Evolutionary conservation across 495 filamentous ascomycete genomes (phyloP).

Genomic region (Penicillium malachiteum): DNA sequence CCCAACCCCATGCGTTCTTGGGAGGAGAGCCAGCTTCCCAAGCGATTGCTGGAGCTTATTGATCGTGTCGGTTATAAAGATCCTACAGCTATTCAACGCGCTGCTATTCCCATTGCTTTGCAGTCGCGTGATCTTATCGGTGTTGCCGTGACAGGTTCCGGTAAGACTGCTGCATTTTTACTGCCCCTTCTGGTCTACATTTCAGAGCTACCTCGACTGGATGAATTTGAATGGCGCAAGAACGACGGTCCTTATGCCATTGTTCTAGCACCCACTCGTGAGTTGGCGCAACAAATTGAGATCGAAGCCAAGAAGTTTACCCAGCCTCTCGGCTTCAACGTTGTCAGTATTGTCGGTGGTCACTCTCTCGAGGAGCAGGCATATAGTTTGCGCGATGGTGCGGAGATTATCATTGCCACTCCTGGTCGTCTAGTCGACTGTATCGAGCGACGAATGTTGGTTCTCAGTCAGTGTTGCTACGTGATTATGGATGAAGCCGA

Average conservation of each 20-base stretch:
- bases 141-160: constrained; percentile 97
- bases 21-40: constrained; percentile 81
- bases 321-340: constrained; percentile 85
- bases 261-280: constrained; percentile 95
- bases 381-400: constrained; percentile 88
- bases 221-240: constrained; percentile 74
- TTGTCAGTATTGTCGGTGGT: constrained; percentile 95
- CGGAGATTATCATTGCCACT: constrained; percentile 98
- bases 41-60: constrained; percentile 78
- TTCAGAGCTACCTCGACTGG: constrained; percentile 79
- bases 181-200: constrained; percentile 97
- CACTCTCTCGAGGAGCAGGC: constrained; percentile 95
- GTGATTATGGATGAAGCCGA: constrained; percentile 99
- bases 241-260: constrained; percentile 97
- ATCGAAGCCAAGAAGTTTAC: constrained; percentile 94
- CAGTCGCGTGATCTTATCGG: constrained; percentile 94
- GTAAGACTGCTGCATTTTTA: constrained; percentile 96
- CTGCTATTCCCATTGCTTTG: constrained; percentile 92
- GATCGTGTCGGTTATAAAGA: constrained; percentile 88
- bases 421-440: constrained; percentile 97
- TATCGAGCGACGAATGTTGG: constrained; percentile 88
- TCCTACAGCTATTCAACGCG: constrained; percentile 88
- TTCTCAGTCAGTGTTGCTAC: constrained; percentile 95
- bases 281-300: constrained; percentile 97
- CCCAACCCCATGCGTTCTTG: constrained; percentile 97